Conservation (phyloP, 306 rosid genomes). For the Delonix regia region DNA sequence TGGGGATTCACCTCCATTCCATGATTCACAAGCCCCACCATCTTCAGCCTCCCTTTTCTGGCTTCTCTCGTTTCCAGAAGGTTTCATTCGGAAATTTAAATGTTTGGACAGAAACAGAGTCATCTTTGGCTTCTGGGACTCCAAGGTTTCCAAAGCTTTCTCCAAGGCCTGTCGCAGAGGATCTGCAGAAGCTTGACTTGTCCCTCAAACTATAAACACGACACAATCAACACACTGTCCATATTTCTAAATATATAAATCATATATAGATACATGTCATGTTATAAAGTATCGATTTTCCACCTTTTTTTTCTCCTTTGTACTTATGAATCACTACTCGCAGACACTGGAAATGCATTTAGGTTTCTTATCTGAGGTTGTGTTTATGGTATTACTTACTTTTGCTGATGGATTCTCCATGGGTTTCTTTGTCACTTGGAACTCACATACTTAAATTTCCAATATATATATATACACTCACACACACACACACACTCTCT, state of each 20-base stretch:
- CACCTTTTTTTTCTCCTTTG: neutral
- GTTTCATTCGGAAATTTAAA: constrained; percentile 38
- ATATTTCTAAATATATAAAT: no score
- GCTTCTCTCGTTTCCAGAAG: constrained; percentile 43
- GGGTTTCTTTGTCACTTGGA: neutral
- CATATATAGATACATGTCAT: neutral
- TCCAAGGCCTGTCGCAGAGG: constrained; percentile 37
- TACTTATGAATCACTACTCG: neutral
- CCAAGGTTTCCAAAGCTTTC: constrained; percentile 59
- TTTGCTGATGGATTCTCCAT: no score
- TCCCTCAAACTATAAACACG: constrained; percentile 77
- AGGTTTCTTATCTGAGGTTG: constrained; percentile 28
- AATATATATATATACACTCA: constrained; percentile 4
- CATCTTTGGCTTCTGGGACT: constrained; percentile 42
- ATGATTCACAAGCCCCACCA: constrained; percentile 66
- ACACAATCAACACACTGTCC: no score
- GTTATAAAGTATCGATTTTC: no score
- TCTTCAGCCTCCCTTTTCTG: constrained; percentile 38
- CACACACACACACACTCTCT: no score
- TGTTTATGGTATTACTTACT: neutral
- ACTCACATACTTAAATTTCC: constrained; percentile 5
- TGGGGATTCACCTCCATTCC: constrained; percentile 80
- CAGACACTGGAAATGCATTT: constrained; percentile 44
- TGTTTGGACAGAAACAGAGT: constrained; percentile 38
- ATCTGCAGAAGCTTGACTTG: constrained; percentile 85